Conservation (phyloP, 129 eudicot species). For the Oenanthe sinensis region DNA sequence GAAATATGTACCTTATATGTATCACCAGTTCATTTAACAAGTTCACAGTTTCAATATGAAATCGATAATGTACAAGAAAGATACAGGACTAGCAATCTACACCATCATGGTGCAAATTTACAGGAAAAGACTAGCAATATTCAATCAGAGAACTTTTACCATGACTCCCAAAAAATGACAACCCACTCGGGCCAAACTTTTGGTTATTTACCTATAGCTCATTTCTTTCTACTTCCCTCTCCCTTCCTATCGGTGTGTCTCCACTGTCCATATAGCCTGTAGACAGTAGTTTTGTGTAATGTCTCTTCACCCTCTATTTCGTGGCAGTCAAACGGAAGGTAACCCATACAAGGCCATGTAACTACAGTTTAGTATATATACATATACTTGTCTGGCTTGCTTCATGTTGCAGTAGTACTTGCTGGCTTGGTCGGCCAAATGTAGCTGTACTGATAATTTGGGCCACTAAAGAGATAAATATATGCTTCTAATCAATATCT, state of each 20-base stretch:
- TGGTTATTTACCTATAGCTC: not conserved
- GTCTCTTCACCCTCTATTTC: not conserved
- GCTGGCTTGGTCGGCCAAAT: not conserved
- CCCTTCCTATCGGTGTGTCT: not conserved
- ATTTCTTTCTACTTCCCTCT: not conserved
- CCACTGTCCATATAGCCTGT: not conserved
- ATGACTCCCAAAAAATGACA: not conserved
- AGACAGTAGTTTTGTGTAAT: not conserved
- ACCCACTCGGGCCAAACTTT: not conserved
- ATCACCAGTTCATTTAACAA: not conserved
- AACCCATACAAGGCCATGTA: no score
- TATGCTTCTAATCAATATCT: not conserved
- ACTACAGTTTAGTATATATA: no score
- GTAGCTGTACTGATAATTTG: not conserved
- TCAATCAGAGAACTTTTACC: not conserved
- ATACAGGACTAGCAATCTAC: not conserved
- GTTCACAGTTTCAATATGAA: not conserved
- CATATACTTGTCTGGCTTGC: not conserved
- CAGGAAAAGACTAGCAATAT: not conserved
- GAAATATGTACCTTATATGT: not conserved
- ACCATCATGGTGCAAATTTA: not conserved
- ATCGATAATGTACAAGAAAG: not conserved
- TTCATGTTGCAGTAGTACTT: not conserved
- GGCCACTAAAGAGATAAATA: not conserved
- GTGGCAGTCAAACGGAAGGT: not conserved